A percentile compares a stretch with the other conserved stretches of the same genome.
Evolutionary conservation across 2,329 filamentous ascomycete species (phyloP).

Genomic region (Aspergillus spinulosporus): DNA sequence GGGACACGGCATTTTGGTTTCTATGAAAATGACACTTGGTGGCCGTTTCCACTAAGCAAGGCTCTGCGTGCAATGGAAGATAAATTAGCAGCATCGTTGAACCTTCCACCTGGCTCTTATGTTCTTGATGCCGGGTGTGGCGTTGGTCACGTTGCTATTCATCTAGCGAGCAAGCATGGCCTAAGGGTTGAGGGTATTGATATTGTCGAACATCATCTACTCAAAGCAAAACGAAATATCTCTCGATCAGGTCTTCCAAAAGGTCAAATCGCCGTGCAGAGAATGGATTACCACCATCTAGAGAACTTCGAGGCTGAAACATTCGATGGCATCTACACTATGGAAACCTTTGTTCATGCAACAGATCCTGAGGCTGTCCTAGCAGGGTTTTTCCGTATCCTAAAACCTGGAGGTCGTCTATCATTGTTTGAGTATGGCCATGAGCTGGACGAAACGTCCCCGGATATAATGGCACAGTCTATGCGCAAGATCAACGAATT

Average conservation of each 20-base stretch:
- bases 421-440: slow-evolving; percentile 53
- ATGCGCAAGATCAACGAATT: slow-evolving; percentile 46
- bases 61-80: slow-evolving; percentile 54
- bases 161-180: slow-evolving; percentile 45
- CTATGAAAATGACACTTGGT: slow-evolving; percentile 49
- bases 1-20: slow-evolving; percentile 54
- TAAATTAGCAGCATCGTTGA: slow-evolving; percentile 45
- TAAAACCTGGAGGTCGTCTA: slow-evolving; percentile 51
- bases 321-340: slow-evolving; percentile 57
- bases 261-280: slow-evolving; percentile 38
- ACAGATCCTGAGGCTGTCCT: slow-evolving; percentile 49
- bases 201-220: slow-evolving; percentile 46
- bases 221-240: slow-evolving; percentile 47
- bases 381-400: slow-evolving; percentile 49
- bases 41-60: slow-evolving; percentile 50
- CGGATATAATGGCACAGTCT: slow-evolving; percentile 29
- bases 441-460: slow-evolving; percentile 29
- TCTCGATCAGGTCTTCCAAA: slow-evolving; percentile 18
- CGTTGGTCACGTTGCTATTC: slow-evolving; percentile 51
- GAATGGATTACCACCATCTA: slow-evolving; percentile 56
- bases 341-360: slow-evolving; percentile 59
- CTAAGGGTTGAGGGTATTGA: slow-evolving; percentile 52
- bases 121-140: slow-evolving; percentile 29
- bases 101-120: slow-evolving; percentile 35
- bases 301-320: slow-evolving; percentile 39